Conservation (phyloP, 139 green algal species). For the Chlamydomonas sp. region DNA sequence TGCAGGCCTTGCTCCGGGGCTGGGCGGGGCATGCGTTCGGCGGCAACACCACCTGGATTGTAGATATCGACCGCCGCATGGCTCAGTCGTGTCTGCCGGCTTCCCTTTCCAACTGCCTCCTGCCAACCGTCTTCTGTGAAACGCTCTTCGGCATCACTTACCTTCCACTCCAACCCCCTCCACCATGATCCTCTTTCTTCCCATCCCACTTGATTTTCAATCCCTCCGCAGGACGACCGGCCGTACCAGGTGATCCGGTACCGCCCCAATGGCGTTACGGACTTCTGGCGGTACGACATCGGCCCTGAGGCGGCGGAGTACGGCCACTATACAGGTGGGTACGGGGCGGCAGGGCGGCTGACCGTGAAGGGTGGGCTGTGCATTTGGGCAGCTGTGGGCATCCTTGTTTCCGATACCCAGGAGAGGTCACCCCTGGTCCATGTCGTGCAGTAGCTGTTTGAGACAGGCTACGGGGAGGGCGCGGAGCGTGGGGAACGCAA, state of each 20-base stretch:
- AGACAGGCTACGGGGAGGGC: no score
- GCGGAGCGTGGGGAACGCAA: no score
- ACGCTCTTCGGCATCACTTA: not conserved
- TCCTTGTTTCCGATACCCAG: not conserved
- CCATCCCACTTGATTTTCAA: not conserved
- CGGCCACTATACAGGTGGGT: constrained; percentile 43
- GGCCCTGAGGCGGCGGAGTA: not conserved
- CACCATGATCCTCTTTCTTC: no score
- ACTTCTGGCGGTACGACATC: constrained; percentile 47
- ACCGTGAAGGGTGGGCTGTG: no score
- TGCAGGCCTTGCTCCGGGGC: no score
- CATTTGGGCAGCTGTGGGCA: not conserved
- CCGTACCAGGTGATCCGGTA: constrained; percentile 27
- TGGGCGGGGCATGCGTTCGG: no score
- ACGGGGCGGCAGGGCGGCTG: no score
- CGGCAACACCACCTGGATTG: no score
- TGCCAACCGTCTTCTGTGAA: not conserved
- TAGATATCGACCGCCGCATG: no score
- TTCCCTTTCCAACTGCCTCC: not conserved
- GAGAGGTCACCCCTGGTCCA: not conserved
- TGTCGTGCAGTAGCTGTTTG: not conserved
- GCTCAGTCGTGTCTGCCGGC: not conserved
- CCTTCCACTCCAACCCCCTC: no score
- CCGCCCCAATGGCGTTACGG: constrained; percentile 25
- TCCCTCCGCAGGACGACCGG: constrained; percentile 37